Evolutionary conservation across 176 grass and related monocot species (phyloP).

Genomic region (Zoysia pacifica): DNA sequence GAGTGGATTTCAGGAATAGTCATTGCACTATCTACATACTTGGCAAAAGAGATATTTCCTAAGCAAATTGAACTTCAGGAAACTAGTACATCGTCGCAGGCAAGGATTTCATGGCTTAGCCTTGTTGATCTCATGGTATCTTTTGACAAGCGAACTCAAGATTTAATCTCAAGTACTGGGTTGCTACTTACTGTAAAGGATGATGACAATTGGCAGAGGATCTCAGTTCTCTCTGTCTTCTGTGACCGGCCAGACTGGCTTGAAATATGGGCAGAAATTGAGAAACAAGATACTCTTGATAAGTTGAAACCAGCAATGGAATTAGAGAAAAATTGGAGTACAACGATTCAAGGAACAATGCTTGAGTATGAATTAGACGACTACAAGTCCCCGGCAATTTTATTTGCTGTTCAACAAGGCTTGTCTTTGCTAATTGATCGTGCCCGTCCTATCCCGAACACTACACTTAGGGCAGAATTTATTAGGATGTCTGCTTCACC

Average conservation of each 20-base stretch:
- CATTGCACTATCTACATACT: slow-evolving; percentile 73
- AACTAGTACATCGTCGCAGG: slow-evolving; percentile 35
- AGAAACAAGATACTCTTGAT: slow-evolving; percentile 60
- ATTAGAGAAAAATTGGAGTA: slow-evolving; percentile 74
- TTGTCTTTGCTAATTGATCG: slow-evolving; percentile 82
- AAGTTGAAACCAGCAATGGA: slow-evolving; percentile 67
- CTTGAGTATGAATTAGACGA: slow-evolving; percentile 68
- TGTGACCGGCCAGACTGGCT: slow-evolving; percentile 91
- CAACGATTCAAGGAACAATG: slow-evolving; percentile 45
- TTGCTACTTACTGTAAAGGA: slow-evolving; percentile 70
- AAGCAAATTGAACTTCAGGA: slow-evolving; percentile 74
- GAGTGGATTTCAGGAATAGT: slow-evolving; percentile 85
- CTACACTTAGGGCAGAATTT: slow-evolving; percentile 72
- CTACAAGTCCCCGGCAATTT: slow-evolving; percentile 69
- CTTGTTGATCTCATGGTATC: slow-evolving; percentile 92
- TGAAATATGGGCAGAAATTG: slow-evolving; percentile 89
- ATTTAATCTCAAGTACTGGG: slow-evolving; percentile 62
- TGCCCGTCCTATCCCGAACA: slow-evolving; percentile 70
- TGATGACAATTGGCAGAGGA: slow-evolving; percentile 74
- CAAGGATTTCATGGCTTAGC: slow-evolving; percentile 76
- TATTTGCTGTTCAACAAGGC: slow-evolving; percentile 46
- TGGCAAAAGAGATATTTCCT: slow-evolving; percentile 81
- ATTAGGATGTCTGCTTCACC: slow-evolving; percentile 61
- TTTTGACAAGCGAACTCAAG: slow-evolving; percentile 87
- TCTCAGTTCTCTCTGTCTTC: slow-evolving; percentile 75